Base-by-base conservation (phyloP, 495 filamentous ascomycete species). In the Neurospora intermedia region DNA sequence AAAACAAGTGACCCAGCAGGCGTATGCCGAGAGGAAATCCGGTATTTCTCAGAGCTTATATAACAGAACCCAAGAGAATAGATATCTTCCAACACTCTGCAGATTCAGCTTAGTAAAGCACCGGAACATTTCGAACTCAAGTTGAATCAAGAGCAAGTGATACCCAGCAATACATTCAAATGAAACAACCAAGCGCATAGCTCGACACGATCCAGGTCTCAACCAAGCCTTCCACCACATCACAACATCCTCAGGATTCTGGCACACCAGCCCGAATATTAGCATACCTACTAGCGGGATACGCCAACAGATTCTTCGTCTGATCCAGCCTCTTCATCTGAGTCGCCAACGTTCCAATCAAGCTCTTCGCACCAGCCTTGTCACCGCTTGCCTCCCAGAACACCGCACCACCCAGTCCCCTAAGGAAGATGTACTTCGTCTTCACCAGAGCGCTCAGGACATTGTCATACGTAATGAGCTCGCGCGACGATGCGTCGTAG, bases 371-470 rank as follows among this genome's bases (percentile, higher is more conserved):
- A 2, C 85, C 88, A 1, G 69, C 76, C 78, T 87, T 90, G 78
- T 97, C 94, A 35, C 88, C 89, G 78, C 89, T 92, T 35, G 88
- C 89, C 82, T 97, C 94, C 94, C 94, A 98, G 87, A 92, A 97
- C 89, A 97, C 95, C 0, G 87, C 90, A 15, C 94, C 93, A 4
- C 92, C 93, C 9, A 97, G 85, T 8, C 88, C 86, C 69, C 84
- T 85, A 16, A 84, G 72, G 74, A 82, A 79, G 69, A 97, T 86
- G 76, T 91, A 97, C 69, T 82, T 78, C 1, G 86, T 88, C 83
- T 97, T 97, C 71, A 77, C 69, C 54, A 78, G 76, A 0, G 88
- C 89, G 70, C 90, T 87, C 10, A 81, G 80, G 0, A 88, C 84
- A 7, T 85, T 91, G 74, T 97, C 94, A 79, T 93, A 97, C 73